These are phyloP conservation scores for Oemleria cerasiformis DNA, from an alignment of 306 rosid species.

Conservation along the genomic window DNA sequence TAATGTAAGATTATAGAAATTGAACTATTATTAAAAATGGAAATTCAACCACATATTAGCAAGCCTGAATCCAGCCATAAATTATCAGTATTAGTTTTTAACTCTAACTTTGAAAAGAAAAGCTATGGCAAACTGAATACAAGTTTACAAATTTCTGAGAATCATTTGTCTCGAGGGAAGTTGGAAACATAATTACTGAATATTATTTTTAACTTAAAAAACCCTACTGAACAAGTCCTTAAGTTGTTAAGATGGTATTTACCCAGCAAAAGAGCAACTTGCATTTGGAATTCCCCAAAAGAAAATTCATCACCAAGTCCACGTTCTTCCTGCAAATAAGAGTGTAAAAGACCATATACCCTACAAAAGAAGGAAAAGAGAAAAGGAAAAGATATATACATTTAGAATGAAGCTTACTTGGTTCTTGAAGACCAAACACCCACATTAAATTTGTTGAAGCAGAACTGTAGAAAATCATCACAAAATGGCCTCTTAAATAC, in stretches of 20 bases:
- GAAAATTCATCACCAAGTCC: conserved; percentile 42
- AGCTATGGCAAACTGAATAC: neutral
- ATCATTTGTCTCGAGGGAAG: too few relatives aligned
- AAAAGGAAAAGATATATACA: conserved; percentile 20
- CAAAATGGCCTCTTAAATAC: conserved; percentile 92
- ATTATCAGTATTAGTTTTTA: too few relatives aligned
- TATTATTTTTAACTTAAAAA: neutral
- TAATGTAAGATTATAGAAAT: too few relatives aligned
- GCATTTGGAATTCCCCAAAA: conserved; percentile 47
- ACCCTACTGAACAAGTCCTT: neutral
- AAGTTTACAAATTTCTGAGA: neutral
- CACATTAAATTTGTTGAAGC: conserved; percentile 79
- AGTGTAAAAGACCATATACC: neutral
- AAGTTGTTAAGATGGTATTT: conserved; percentile 23
- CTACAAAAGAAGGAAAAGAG: neutral
- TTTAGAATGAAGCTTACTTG: conserved; percentile 50
- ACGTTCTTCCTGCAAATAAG: conserved; percentile 55
- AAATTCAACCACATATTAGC: too few relatives aligned
- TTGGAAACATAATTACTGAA: too few relatives aligned
- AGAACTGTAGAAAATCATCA: conserved; percentile 72
- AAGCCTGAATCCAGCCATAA: too few relatives aligned
- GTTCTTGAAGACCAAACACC: conserved; percentile 93
- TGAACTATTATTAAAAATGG: too few relatives aligned
- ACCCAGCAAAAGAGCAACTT: conserved; percentile 89
- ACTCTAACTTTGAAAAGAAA: too few relatives aligned